phyloP scores from a whole-genome alignment of 208 protist genomes.

The Strigomonas culicis region DNA sequence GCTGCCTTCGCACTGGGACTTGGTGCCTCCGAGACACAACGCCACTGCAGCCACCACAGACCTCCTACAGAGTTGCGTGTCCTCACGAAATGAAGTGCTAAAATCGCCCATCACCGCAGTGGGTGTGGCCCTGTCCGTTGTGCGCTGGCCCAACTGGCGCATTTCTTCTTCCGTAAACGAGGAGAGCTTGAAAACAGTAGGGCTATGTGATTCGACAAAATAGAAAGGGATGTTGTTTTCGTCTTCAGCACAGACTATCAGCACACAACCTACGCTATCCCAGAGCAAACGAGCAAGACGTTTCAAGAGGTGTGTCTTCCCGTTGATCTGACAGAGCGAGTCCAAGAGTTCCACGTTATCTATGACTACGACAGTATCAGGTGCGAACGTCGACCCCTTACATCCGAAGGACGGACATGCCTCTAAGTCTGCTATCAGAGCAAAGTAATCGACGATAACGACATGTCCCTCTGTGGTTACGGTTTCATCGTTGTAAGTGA shows the following conservation, averaged over 20 bases:
- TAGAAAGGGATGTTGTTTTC: slow-evolving; percentile 22
- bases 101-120: no score
- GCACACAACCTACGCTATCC: slow-evolving; percentile 30
- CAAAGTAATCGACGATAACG: not conserved
- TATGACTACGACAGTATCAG: slow-evolving; percentile 44
- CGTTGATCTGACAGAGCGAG: slow-evolving; percentile 33
- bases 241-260: slow-evolving; percentile 43
- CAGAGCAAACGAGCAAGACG: slow-evolving; percentile 23
- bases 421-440: not conserved
- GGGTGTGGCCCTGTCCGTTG: no score
- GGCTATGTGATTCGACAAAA: not conserved
- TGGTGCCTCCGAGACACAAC: no score
- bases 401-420: not conserved
- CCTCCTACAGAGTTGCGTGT: no score
- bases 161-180: no score
- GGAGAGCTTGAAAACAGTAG: no score
- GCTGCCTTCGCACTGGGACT: no score
- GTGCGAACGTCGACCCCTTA: not conserved
- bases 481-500: no score
- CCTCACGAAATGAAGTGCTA: no score
- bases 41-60: no score
- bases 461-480: no score
- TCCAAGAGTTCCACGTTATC: slow-evolving; percentile 58
- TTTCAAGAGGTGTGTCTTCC: slow-evolving; percentile 21
- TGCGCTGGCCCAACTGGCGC: no score